Base-by-base conservation (phyloP, 805 yeast genomes). In the Candida arabinofermentans region DNA sequence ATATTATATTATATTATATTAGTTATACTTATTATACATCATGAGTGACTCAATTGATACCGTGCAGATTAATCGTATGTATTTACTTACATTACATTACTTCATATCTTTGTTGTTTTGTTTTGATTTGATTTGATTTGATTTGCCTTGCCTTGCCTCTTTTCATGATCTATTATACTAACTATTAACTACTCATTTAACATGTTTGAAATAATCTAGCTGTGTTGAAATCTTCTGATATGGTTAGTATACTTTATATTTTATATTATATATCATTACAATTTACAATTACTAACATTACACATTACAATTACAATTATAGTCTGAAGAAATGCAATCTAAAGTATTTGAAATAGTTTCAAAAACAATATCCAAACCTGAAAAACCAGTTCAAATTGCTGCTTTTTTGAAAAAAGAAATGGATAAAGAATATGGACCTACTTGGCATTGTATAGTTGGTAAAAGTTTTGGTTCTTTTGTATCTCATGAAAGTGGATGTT, bases 391-490 rank as follows among this genome's bases (percentile, higher is more conserved):
- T 49, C 91, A 84, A 40, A 67, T 83, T 27, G 90, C 93, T 13
- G 72, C 80, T 0, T 67, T 64, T 41, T 62, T 84, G 46, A 86
- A 85, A 65, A 81, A 81, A 51, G 70, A 70, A 48, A 61, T 84
- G 61, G 93, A 85, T 57, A 70, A 72, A 36, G 61, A 69, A 35
- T 75, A 71, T 44, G 91, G 90, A 0, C 74, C 79, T 23, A 77
- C 86, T 30, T 86, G 93, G 95, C 91, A 86, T 58, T 86, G 83
- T 2, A 73, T 86, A 37, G 89, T 83, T 40, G 95, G 93, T 9
- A 81, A 77, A 59, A 81, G 80, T 52, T 86, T 85, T 62, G 91
- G 93, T 3, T 75, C 84, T 37, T 83, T 81, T 57, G 88, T 86
- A 16, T 81, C 90, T 10, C 93, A 86, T 56, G 68, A 84, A 61